Conservation (phyloP, 2,329 filamentous ascomycete genomes). For the Aspergillus sp. region DNA sequence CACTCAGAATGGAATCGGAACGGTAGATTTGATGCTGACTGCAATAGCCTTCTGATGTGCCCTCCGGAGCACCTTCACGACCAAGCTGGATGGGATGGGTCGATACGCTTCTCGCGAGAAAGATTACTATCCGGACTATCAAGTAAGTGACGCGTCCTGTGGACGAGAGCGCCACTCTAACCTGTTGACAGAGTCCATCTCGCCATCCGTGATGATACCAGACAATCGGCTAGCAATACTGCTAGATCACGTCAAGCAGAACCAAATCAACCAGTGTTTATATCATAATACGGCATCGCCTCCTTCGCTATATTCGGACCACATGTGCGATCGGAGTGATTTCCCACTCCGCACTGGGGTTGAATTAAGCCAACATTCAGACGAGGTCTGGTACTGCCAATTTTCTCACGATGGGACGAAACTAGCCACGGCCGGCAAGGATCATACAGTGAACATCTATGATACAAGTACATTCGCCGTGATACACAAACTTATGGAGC, state of each 20-base stretch:
- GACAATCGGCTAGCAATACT: constrained; percentile 81
- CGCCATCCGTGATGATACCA: constrained; percentile 94
- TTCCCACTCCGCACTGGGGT: constrained; percentile 73
- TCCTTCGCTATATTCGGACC: constrained; percentile 86
- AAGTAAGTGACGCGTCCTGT: constrained; percentile 52
- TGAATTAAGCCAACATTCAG: constrained; percentile 69
- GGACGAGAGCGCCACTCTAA: constrained; percentile 21
- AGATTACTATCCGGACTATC: constrained; percentile 77
- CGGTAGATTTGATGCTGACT: constrained; percentile 1
- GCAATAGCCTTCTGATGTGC: constrained; percentile 78
- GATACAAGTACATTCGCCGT: constrained; percentile 69
- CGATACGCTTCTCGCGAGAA: constrained; percentile 69
- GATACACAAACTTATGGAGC: constrained; percentile 61
- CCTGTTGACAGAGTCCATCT: constrained; percentile 68
- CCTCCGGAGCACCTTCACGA: constrained; percentile 70
- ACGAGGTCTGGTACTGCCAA: constrained; percentile 87
- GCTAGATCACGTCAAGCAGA: constrained; percentile 77
- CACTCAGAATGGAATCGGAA: background rate
- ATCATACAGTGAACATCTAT: constrained; percentile 75
- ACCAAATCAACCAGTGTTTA: constrained; percentile 77
- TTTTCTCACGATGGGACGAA: constrained; percentile 86
- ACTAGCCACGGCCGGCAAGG: constrained; percentile 77
- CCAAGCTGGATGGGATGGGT: constrained; percentile 83
- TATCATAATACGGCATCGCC: constrained; percentile 80
- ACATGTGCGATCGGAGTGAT: constrained; percentile 72